phyloP scores from a whole-genome alignment of 2,329 filamentous ascomycete genomes.

The Tolypocladium paradoxum region DNA sequence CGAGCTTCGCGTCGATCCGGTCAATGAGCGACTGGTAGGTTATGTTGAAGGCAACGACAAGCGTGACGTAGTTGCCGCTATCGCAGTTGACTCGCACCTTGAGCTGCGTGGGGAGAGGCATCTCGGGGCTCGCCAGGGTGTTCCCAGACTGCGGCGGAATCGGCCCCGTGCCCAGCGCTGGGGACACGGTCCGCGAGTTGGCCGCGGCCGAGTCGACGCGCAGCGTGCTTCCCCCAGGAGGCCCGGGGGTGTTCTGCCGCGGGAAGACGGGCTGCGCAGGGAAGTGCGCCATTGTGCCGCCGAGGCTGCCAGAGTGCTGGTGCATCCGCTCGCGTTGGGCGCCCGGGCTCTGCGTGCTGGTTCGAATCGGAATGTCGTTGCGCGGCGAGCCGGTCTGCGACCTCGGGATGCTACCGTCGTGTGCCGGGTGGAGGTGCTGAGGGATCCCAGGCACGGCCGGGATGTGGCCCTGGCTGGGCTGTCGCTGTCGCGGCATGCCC shows the following conservation, averaged over 20 bases:
- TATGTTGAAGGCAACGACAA: slow-evolving; percentile 95
- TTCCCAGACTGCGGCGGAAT: slow-evolving; percentile 14
- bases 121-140: slow-evolving; percentile 33
- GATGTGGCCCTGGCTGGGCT: slow-evolving; percentile 43
- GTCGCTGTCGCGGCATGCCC: slow-evolving; percentile 44
- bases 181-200: slow-evolving; percentile 35
- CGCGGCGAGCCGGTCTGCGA: slow-evolving; percentile 76
- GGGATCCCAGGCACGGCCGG: slow-evolving; percentile 70
- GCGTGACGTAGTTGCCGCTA: slow-evolving; percentile 73
- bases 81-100: slow-evolving; percentile 95
- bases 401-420: slow-evolving; percentile 57
- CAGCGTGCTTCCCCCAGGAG: slow-evolving; percentile 20
- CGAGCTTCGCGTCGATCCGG: slow-evolving; percentile 90
- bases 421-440: slow-evolving; percentile 51
- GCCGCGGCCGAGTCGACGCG: slow-evolving; percentile 26
- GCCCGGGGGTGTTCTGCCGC: slow-evolving; percentile 33
- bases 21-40: slow-evolving; percentile 89
- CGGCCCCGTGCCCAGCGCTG: slow-evolving; percentile 28
- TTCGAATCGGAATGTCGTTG: slow-evolving; percentile 54
- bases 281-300: slow-evolving; percentile 44
- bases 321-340: slow-evolving; percentile 50
- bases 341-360: slow-evolving; percentile 61
- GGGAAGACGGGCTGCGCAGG: slow-evolving; percentile 42
- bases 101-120: slow-evolving; percentile 59
- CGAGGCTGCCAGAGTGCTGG: slow-evolving; percentile 36